Percentiles rank a stretch among this genome's conserved stretches.
phyloP scores from a whole-genome alignment of 345 rosid genomes.

The Turritis glabra region DNA sequence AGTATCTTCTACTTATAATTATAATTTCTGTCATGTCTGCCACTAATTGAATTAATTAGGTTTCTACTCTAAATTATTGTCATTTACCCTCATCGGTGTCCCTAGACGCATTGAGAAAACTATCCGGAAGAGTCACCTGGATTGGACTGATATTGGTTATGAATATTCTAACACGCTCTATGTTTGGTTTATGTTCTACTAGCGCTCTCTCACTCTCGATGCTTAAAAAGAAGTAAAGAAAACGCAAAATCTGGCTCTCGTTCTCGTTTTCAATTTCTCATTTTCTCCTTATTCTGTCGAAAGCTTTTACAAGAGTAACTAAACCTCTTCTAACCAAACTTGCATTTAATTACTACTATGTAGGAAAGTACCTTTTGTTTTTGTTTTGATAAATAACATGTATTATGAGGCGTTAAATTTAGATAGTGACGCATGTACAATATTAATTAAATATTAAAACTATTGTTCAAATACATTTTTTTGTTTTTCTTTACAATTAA shows the following conservation, averaged over 20 bases:
- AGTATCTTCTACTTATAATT: conserved; percentile 2
- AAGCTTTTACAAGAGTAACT: background rate
- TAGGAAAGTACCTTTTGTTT: too few species aligned
- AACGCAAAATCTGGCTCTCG: background rate
- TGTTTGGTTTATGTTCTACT: background rate
- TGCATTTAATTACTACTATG: background rate
- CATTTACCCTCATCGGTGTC: background rate
- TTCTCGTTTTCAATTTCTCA: too few species aligned
- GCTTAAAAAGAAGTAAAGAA: background rate
- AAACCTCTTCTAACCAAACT: background rate
- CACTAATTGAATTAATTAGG: conserved; percentile 5
- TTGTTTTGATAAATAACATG: too few species aligned
- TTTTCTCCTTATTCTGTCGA: background rate
- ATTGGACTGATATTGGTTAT: background rate
- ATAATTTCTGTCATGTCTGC: background rate
- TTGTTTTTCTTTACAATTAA: background rate
- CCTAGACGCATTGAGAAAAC: background rate
- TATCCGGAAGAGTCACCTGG: background rate
- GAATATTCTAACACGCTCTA: background rate
- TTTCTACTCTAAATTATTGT: background rate
- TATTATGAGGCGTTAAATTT: too few species aligned
- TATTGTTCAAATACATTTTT: background rate
- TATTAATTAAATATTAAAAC: too few species aligned
- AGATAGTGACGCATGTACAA: background rate
- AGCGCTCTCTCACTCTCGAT: background rate